Conservation (phyloP, 2,329 filamentous ascomycete species). For the Xylariaceae sp. region DNA sequence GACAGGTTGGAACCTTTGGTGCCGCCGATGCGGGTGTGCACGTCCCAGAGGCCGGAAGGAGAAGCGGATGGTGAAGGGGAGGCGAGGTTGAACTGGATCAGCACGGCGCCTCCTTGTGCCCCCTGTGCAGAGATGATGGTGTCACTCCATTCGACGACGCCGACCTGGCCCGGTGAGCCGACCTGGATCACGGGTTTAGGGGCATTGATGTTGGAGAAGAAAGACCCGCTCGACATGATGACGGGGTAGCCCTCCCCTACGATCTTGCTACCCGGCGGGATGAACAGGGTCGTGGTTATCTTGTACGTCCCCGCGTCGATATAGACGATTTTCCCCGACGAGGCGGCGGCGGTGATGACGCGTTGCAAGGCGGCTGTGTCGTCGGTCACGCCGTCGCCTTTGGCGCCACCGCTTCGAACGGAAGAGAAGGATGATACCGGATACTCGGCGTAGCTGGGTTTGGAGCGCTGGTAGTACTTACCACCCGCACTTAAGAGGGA, state of each 20-base stretch:
- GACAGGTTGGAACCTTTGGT: constrained; percentile 64
- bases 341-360: constrained; percentile 53
- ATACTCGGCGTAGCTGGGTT: constrained; percentile 66
- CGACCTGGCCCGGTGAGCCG: constrained; percentile 50
- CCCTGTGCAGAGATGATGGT: constrained; percentile 59
- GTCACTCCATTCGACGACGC: constrained; percentile 57
- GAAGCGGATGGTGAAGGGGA: too few relatives aligned
- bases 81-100: constrained; percentile 61
- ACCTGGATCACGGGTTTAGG: constrained; percentile 55
- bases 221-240: constrained; percentile 46
- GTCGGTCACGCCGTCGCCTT: constrained; percentile 68
- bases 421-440: constrained; percentile 58
- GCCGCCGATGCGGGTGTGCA: constrained; percentile 71
- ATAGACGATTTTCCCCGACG: constrained; percentile 51
- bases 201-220: constrained; percentile 42
- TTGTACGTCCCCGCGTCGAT: constrained; percentile 59
- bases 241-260: constrained; percentile 54
- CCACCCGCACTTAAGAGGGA: constrained; percentile 48
- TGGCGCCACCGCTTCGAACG: constrained; percentile 62
- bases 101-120: constrained; percentile 51
- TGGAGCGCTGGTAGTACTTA: constrained; percentile 66
- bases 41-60: constrained; percentile 56
- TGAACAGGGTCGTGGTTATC: constrained; percentile 49
- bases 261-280: constrained; percentile 48
- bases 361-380: constrained; percentile 68